Conservation (phyloP, 2,329 filamentous ascomycete species). For the Pseudogymnoascus destructans region DNA sequence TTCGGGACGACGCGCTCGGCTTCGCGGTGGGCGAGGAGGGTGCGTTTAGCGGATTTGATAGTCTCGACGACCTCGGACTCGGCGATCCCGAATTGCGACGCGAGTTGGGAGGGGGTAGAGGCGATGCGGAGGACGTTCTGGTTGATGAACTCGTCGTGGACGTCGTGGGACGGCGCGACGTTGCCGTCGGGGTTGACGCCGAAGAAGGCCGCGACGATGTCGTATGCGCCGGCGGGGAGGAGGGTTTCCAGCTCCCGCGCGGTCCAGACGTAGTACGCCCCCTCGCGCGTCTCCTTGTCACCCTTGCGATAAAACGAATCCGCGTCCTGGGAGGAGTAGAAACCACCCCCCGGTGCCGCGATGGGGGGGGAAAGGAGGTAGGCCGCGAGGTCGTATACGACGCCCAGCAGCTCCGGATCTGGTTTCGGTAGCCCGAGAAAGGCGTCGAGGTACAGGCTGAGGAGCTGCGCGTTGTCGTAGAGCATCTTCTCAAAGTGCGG, state of each 20-base stretch:
- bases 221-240: conserved; percentile 52
- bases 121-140: conserved; percentile 76
- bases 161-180: conserved; percentile 67
- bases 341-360: conserved; percentile 54
- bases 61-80: conserved; percentile 55
- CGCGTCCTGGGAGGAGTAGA: conserved; percentile 80
- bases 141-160: conserved; percentile 86
- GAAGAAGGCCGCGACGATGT: conserved; percentile 72
- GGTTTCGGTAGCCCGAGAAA: conserved; percentile 41
- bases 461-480: conserved; percentile 77
- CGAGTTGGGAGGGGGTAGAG: conserved; percentile 54
- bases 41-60: conserved; percentile 52
- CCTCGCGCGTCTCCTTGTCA: conserved; percentile 73
- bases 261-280: conserved; percentile 92
- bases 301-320: conserved; percentile 66
- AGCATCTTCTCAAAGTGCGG: conserved; percentile 98
- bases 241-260: conserved; percentile 71
- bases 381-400: conserved; percentile 70
- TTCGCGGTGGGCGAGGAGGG: conserved; percentile 59
- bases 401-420: conserved; percentile 60
- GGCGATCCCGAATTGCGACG: conserved; percentile 60
- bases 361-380: conserved; percentile 68
- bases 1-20: conserved; percentile 62
- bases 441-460: conserved; percentile 75
- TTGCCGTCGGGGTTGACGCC: conserved; percentile 77